Evolutionary conservation across 306 rosid species (phyloP).

Genomic region (Cucurbita moschata): DNA sequence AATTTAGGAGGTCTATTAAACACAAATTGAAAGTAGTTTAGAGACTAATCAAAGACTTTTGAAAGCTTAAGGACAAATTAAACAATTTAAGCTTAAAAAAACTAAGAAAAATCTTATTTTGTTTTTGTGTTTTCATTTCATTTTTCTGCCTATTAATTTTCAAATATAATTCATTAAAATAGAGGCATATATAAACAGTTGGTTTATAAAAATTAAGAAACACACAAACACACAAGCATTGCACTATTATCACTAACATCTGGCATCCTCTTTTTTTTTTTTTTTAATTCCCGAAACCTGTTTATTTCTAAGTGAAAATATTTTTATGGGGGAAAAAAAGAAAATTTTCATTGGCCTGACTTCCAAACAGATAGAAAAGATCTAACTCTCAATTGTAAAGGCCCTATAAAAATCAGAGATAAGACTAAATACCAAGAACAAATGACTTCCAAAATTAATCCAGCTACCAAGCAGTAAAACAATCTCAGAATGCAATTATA

Average conservation of each 20-base stretch:
- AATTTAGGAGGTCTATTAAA: too few species aligned
- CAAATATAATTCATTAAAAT: not conserved
- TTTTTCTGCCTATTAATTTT: not conserved
- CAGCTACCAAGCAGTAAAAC: not conserved
- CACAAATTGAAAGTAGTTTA: too few species aligned
- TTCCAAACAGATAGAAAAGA: not conserved
- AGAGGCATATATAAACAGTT: not conserved
- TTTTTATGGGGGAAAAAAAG: not conserved
- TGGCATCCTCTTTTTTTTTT: not conserved
- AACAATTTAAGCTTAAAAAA: not conserved
- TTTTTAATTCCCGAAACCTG: not conserved
- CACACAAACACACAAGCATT: not conserved
- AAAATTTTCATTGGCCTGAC: not conserved
- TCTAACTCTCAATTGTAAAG: not conserved
- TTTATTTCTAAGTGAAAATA: not conserved
- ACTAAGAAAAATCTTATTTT: not conserved
- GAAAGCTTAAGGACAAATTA: not conserved
- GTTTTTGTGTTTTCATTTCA: not conserved
- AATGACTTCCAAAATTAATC: not conserved
- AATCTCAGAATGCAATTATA: not conserved
- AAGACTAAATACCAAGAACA: not conserved
- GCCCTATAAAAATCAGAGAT: not conserved
- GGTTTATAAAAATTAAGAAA: not conserved
- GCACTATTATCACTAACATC: not conserved
- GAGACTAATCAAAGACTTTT: not conserved